Conservation (phyloP, 768 basidiomycete genomes). For the Rhizopogon vesiculosus region DNA sequence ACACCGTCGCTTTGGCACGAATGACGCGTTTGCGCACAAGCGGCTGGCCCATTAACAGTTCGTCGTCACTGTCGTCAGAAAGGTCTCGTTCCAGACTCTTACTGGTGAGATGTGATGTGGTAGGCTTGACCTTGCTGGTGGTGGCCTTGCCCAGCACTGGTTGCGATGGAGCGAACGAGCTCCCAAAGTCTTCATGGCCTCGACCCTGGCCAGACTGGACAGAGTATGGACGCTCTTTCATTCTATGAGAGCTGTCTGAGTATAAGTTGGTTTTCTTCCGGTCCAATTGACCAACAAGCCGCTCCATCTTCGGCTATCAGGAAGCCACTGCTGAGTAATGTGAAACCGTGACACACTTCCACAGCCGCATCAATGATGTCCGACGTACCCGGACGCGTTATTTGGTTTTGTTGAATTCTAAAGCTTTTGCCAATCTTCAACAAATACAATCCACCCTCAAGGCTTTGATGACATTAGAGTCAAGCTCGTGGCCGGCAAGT, state of each 20-base stretch:
- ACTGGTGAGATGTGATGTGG: neutral
- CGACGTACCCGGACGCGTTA: conserved; percentile 17
- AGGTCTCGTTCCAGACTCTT: neutral
- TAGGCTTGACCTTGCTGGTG: conserved; percentile 9
- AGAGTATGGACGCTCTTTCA: conserved; percentile 17
- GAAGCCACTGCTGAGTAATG: conserved; percentile 1
- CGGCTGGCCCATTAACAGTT: conserved; percentile 16
- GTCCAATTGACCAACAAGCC: neutral
- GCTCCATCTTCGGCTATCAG: conserved; percentile 18
- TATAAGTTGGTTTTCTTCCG: neutral
- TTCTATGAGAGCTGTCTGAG: conserved; percentile 15
- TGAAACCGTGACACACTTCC: neutral
- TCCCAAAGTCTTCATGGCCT: conserved; percentile 20
- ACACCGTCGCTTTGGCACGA: conserved; percentile 1
- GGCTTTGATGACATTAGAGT: no score
- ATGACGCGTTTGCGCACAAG: conserved; percentile 7
- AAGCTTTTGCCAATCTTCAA: conserved; percentile 5
- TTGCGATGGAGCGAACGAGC: conserved; percentile 13
- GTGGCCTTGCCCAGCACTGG: neutral
- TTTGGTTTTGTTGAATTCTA: conserved; percentile 23
- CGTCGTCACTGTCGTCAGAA: conserved; percentile 23
- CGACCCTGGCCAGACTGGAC: conserved; percentile 22
- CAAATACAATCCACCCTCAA: no score
- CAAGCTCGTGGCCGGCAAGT: no score
- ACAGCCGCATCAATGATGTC: neutral